Evolutionary conservation across 2,329 filamentous ascomycete species (phyloP), one percentile per base, ranked within the genome.

Genomic region (Catunica adiposa): DNA sequence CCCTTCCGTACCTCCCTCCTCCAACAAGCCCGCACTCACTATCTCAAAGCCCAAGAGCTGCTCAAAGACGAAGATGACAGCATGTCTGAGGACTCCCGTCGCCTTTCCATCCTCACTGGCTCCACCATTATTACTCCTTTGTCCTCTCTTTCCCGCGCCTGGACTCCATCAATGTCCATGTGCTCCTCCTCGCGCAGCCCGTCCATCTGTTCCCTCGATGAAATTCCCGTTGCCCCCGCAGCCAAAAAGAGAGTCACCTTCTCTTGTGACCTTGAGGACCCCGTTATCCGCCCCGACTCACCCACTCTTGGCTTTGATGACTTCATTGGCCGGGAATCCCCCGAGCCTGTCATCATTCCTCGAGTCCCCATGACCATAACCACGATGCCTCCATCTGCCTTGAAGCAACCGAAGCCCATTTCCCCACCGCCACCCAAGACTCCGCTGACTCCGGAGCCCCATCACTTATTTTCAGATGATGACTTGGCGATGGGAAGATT

Each of bases 231-330:
- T 31, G 46, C 55, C 42, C 37, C 59, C 55, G 34, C 52, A 31
- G 47, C 61, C 37, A 70, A 68, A 64, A 71, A 71, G 62, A 67
- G 67, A 22, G 68, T 71, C 31, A 66, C 65, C 38, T 73, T 70
- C 56, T 63, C 60, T 37, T 65, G 69, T 23, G 63, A 63, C 11
- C 60, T 66, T 15, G 66, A 67, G 15, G 68, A 76, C 61, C 73
- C 75, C 20, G 66, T 72, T 31, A 70, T 78, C 58, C 75, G 78
- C 7, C 78, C 77, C 0, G 78, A 81, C 61, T 80, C 77, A 2
- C 78, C 78, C 1, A 81, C 78, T 0, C 71, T 81, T 4, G 78
- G 78, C 9, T 72, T 77, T 56, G 74, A 76, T 53, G 73, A 73
- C 60, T 66, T 58, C 34, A 55, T 58, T 58, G 53, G 62, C 61